Base-by-base conservation (phyloP, 192 early-diverging fungal genomes). In the Coemansia sp. region DNA sequence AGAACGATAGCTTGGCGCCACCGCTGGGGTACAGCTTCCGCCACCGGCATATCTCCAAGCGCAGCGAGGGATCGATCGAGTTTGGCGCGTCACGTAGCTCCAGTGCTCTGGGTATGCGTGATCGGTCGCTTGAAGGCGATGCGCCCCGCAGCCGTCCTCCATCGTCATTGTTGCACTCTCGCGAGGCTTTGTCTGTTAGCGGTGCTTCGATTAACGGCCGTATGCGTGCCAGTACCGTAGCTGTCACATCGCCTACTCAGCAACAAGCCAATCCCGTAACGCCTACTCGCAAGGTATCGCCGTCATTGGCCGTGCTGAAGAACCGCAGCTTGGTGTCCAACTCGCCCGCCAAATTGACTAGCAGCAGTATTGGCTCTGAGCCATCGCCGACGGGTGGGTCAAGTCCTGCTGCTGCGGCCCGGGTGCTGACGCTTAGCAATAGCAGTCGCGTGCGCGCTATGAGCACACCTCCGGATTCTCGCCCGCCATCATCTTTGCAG, bases 321-420 rank as follows among this genome's bases (percentile, higher is more conserved):
- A 77, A 65, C 0, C 80, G 80, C 37, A 77, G 44, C 45, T 57
- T 83, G 29, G 80, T 83, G 36, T 77, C 80, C 1, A 73, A 77
- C 24, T 77, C 75, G 11, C 64, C 80, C 1, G 80, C 80, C 27
- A 73, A 73, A 45, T 19, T 46, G 19, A 33, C 61, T 16, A 19
- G 62, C n/a, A 34, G 41, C 21, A 51, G 29, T 35, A 16, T 31
- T 17, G 2, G 45, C 59, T 36, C 37, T 7, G 37, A 36, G 59
- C 59, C 14, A 8, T 40, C 63, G 31, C n/a, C 54, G n/a, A n/a
- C 63, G 16, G 6, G 29, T 0, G 72, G 53, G 10, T n/a, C 44
- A 2, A 72, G 65, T 33, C 57, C 65, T 4, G 37, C 48, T 33
- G 35, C 53, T 2, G 48, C 65, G 2, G 37, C 42, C 1, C 67